These are phyloP conservation scores for Leccinum aurantiacum DNA, from an alignment of 768 basidiomycete species.

Conservation along the genomic window DNA sequence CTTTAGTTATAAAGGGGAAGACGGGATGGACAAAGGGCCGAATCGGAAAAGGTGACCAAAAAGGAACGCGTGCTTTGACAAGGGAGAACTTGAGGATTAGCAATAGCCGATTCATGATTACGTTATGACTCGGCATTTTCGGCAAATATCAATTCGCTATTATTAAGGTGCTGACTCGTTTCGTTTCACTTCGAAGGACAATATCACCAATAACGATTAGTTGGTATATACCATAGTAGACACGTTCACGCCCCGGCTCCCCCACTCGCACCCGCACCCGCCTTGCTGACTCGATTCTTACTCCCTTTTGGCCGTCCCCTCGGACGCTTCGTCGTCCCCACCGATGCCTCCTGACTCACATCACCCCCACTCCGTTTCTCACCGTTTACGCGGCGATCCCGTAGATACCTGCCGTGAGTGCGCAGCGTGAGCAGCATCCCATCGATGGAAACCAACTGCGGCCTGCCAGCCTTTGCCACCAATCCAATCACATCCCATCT, in stretches of 20 bases:
- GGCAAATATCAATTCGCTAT: not conserved
- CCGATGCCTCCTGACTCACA: conserved; percentile 31
- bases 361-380: conserved; percentile 32
- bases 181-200: not conserved
- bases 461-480: not conserved
- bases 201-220: not conserved
- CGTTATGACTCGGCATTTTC: not conserved
- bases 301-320: conserved; percentile 71
- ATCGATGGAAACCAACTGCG: conserved; percentile 1
- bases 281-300: conserved; percentile 45
- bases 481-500: not conserved
- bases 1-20: conserved; percentile 34
- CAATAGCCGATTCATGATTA: conserved; percentile 20
- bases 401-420: conserved; percentile 49
- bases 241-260: conserved; percentile 2
- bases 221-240: not conserved
- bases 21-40: conserved; percentile 33
- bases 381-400: conserved; percentile 59
- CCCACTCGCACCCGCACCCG: conserved; percentile 9
- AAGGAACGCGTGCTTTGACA: conserved; percentile 23
- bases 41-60: conserved; percentile 34
- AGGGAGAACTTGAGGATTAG: conserved; percentile 25
- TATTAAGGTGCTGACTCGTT: not conserved
- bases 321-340: conserved; percentile 47
- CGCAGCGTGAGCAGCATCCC: conserved; percentile 18